phyloP scores from a whole-genome alignment of 2,329 filamentous ascomycete species.

The Sarocladiaceae sp. region DNA sequence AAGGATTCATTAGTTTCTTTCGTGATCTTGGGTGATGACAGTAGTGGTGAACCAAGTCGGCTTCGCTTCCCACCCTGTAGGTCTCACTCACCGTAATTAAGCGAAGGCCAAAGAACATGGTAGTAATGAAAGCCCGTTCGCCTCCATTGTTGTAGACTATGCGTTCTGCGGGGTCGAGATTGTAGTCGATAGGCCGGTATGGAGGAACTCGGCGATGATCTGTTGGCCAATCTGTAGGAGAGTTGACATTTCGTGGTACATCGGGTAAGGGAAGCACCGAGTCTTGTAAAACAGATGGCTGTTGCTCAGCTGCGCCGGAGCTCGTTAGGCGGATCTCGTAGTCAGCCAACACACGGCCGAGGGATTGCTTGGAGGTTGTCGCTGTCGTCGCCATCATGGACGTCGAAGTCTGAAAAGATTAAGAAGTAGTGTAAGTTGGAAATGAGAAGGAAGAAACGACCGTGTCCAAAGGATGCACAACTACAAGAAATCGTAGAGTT shows the following conservation, averaged over 20 bases:
- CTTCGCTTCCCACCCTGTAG: not conserved
- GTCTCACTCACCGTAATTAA: not conserved
- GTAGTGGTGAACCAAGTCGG: too few relatives aligned
- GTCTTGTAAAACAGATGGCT: not conserved
- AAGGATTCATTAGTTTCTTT: not conserved
- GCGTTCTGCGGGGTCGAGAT: not conserved
- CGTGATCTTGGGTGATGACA: too few relatives aligned
- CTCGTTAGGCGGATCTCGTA: not conserved
- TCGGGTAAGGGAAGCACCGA: not conserved
- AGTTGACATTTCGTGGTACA: not conserved
- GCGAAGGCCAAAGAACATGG: slow-evolving; percentile 1
- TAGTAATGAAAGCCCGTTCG: not conserved
- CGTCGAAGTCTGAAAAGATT: not conserved
- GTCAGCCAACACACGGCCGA: not conserved
- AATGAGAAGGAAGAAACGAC: not conserved
- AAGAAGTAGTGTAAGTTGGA: not conserved
- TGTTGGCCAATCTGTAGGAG: not conserved
- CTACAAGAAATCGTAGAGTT: too few relatives aligned
- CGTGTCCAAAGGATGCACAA: too few relatives aligned
- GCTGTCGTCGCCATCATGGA: not conserved
- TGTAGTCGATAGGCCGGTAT: not conserved
- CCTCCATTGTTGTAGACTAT: not conserved
- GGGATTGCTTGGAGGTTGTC: not conserved
- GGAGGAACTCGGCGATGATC: not conserved
- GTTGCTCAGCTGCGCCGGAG: not conserved